A percentile compares a stretch with the other conserved stretches of the same genome.
Evolutionary conservation across 352 stramenopile species (phyloP).

Genomic region (Phytophthora boehmeriae): DNA sequence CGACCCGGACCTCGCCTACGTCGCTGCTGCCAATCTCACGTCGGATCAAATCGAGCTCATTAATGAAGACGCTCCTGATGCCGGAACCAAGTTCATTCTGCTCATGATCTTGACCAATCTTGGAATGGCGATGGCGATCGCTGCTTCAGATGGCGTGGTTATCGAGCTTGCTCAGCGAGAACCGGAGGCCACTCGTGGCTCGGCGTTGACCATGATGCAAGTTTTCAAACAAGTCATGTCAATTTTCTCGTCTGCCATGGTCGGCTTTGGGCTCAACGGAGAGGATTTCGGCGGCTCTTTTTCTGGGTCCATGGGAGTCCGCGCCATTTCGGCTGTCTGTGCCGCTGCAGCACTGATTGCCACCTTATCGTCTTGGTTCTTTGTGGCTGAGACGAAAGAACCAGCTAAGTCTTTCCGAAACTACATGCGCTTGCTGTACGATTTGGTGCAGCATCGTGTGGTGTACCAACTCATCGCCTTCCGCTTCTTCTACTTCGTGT

Average conservation of each 20-base stretch:
- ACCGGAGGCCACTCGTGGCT: conserved; percentile 44
- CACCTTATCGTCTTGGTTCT: conserved; percentile 44
- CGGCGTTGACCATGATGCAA: conserved; percentile 51
- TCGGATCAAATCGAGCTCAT: conserved; percentile 41
- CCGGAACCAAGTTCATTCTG: conserved; percentile 54
- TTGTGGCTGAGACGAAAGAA: conserved; percentile 41
- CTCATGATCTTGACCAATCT: conserved; percentile 65
- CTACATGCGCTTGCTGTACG: conserved; percentile 36
- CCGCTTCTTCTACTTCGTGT: conserved; percentile 51
- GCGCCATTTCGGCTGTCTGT: conserved; percentile 43
- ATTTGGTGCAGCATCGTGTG: conserved; percentile 50
- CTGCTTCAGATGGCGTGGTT: conserved; percentile 49
- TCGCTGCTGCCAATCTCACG: conserved; percentile 33
- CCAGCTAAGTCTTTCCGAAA: conserved; percentile 17
- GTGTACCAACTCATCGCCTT: conserved; percentile 55
- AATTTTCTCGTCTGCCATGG: conserved; percentile 53
- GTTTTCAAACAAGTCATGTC: conserved; percentile 43
- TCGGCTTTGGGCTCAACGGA: conserved; percentile 59
- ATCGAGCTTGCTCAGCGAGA: conserved; percentile 67
- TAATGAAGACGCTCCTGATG: conserved; percentile 45
- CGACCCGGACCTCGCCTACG: conserved; percentile 31
- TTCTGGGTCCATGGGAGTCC: conserved; percentile 49
- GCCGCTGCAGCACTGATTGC: conserved; percentile 30
- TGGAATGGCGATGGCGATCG: conserved; percentile 51
- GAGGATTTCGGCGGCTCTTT: conserved; percentile 55